Conservation (phyloP, 1,139 yeast species). For the Candida smagusa region DNA sequence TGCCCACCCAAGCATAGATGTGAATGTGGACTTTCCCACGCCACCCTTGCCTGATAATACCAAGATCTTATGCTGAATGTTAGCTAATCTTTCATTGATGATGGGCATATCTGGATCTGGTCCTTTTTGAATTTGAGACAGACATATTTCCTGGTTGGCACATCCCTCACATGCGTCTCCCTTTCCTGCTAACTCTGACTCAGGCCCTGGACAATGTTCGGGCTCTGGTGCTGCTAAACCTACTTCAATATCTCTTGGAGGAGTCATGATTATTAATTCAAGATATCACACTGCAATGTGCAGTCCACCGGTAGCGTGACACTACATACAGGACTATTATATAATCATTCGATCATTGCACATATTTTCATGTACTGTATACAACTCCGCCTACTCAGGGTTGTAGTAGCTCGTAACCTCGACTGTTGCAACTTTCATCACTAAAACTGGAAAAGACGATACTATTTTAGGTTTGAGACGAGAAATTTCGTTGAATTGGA, state of each 20-base stretch:
- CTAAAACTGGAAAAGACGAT: too few relatives aligned
- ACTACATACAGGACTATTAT: too few relatives aligned
- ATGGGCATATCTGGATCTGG: constrained; percentile 91
- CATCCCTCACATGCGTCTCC: constrained; percentile 95
- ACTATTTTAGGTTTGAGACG: too few relatives aligned
- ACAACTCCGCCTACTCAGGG: too few relatives aligned
- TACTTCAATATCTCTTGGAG: constrained; percentile 6
- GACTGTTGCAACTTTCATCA: too few relatives aligned
- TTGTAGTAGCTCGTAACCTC: too few relatives aligned
- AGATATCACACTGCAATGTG: too few relatives aligned
- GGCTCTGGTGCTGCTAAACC: constrained; percentile 58
- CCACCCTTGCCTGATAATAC: constrained; percentile 97
- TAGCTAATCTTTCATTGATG: constrained; percentile 65
- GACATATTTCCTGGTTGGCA: constrained; percentile 88
- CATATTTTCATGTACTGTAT: too few relatives aligned
- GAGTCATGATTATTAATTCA: constrained; percentile 2
- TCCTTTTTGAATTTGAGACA: constrained; percentile 78
- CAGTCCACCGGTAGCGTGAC: too few relatives aligned
- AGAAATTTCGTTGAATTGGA: too few relatives aligned
- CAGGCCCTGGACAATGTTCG: constrained; percentile 98
- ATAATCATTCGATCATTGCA: too few relatives aligned
- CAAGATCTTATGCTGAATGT: constrained; percentile 76
- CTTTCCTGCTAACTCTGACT: constrained; percentile 87
- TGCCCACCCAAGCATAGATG: constrained; percentile 95
- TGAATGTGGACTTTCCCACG: constrained; percentile 94